phyloP scores from a whole-genome alignment of 192 early-diverging fungal genomes.

The Umbelopsis ramanniana region DNA sequence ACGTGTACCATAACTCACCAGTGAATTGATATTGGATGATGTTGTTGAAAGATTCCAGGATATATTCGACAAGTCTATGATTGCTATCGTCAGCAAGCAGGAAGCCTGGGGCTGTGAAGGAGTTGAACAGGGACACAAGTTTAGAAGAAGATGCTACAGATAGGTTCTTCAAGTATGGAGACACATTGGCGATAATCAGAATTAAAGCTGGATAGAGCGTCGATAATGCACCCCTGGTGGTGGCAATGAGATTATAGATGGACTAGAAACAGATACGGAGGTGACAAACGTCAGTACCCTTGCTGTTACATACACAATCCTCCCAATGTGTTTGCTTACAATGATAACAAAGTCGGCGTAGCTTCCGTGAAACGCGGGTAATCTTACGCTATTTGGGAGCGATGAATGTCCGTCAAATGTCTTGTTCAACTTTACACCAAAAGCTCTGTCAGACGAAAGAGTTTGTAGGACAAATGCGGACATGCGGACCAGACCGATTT shows the following conservation, averaged over 20 bases:
- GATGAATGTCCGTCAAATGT: constrained; percentile 62
- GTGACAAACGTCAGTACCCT: too few relatives aligned
- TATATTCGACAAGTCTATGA: constrained; percentile 71
- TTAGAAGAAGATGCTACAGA: constrained; percentile 73
- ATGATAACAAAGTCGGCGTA: constrained; percentile 85
- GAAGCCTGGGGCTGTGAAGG: constrained; percentile 79
- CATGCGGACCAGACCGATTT: constrained; percentile 77
- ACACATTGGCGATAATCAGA: constrained; percentile 79
- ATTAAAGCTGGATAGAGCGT: constrained; percentile 80
- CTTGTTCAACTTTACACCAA: constrained; percentile 68
- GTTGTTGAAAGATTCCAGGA: constrained; percentile 83
- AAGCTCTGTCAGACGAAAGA: constrained; percentile 69
- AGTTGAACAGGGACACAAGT: constrained; percentile 74
- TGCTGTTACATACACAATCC: too few relatives aligned
- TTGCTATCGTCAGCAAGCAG: constrained; percentile 81
- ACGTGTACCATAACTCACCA: constrained; percentile 41
- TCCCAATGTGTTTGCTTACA: constrained; percentile 42
- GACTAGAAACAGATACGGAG: constrained; percentile 48
- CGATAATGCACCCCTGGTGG: constrained; percentile 66
- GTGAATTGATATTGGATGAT: constrained; percentile 85
- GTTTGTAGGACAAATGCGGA: constrained; percentile 73
- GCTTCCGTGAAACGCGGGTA: constrained; percentile 63
- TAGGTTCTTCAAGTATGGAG: constrained; percentile 79
- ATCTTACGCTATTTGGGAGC: constrained; percentile 61
- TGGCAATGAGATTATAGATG: constrained; percentile 74